phyloP scores from a whole-genome alignment of 331 rosid genomes.

The Pyrus hybrid region DNA sequence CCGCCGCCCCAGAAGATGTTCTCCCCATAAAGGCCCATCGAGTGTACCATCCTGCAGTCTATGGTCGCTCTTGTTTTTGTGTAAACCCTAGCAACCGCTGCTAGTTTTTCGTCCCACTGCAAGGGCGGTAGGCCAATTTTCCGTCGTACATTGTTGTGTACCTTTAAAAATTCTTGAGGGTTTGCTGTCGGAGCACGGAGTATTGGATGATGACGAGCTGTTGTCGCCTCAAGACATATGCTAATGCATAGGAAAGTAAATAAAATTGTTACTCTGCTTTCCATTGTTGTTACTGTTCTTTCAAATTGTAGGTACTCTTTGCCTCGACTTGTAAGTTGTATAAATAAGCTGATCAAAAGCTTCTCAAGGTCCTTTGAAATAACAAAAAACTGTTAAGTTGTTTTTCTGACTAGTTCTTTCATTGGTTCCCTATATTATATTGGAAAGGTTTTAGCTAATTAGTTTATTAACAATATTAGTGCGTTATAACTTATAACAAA shows the following conservation, averaged over 20 bases:
- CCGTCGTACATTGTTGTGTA: background rate
- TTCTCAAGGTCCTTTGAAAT: background rate
- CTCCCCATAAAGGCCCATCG: conserved; percentile 34
- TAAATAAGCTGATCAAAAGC: background rate
- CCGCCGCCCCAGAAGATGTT: conserved; percentile 29
- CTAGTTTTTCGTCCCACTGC: background rate
- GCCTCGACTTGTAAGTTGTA: background rate
- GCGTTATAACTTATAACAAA: background rate
- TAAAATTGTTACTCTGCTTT: background rate
- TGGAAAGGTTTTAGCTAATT: background rate
- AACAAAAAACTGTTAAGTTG: background rate
- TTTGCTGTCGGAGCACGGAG: background rate
- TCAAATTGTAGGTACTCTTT: background rate
- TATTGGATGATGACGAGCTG: background rate
- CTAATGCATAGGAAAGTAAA: background rate
- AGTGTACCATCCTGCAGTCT: conserved; percentile 31
- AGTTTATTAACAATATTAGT: background rate
- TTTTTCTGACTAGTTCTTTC: background rate
- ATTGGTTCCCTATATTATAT: background rate
- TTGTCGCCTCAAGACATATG: background rate
- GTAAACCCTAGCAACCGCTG: background rate
- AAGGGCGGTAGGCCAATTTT: background rate
- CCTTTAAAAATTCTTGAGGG: background rate
- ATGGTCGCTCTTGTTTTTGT: background rate
- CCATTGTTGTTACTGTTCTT: background rate